Evolutionary conservation across 352 stramenopile species (phyloP).

Genomic region (Phytophthora pisi): DNA sequence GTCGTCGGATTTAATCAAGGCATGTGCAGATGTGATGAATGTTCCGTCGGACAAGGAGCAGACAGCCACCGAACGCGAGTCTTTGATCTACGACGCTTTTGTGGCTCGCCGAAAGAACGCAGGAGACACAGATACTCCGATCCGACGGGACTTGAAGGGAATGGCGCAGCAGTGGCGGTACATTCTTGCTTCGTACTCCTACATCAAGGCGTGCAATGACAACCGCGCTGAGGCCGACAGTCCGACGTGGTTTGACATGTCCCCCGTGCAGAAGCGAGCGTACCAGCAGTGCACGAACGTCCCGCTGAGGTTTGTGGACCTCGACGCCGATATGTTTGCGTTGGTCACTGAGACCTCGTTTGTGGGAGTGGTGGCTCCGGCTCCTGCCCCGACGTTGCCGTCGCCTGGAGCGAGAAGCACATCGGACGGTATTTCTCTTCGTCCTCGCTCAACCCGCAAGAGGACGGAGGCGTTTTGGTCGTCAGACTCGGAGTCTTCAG

Average conservation of each 20-base stretch:
- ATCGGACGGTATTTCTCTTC: conserved; percentile 32
- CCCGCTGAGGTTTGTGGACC: conserved; percentile 48
- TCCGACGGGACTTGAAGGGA: conserved; percentile 31
- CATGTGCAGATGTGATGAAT: conserved; percentile 48
- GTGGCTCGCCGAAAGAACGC: conserved; percentile 31
- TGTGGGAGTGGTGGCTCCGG: conserved; percentile 15
- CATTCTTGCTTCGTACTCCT: conserved; percentile 48
- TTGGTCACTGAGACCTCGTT: conserved; percentile 48
- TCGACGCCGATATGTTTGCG: conserved; percentile 43
- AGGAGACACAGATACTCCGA: conserved; percentile 27
- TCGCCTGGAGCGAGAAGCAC: conserved; percentile 21
- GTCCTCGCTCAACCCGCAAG: conserved; percentile 36
- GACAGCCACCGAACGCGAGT: conserved; percentile 34
- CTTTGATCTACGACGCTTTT: conserved; percentile 44
- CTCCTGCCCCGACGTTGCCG: conserved; percentile 5
- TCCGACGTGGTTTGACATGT: conserved; percentile 44
- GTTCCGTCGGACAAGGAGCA: conserved; percentile 27
- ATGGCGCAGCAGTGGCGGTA: conserved; percentile 48
- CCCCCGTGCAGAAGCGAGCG: conserved; percentile 36
- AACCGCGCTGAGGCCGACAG: conserved; percentile 29
- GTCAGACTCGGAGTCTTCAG: conserved; percentile 41
- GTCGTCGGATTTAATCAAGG: conserved; percentile 43
- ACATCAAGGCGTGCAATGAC: conserved; percentile 50
- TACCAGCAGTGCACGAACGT: conserved; percentile 50
- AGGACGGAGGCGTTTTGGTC: conserved; percentile 37